Conservation (phyloP, 2,329 filamentous ascomycete species). For the Colletotrichum sp. region DNA sequence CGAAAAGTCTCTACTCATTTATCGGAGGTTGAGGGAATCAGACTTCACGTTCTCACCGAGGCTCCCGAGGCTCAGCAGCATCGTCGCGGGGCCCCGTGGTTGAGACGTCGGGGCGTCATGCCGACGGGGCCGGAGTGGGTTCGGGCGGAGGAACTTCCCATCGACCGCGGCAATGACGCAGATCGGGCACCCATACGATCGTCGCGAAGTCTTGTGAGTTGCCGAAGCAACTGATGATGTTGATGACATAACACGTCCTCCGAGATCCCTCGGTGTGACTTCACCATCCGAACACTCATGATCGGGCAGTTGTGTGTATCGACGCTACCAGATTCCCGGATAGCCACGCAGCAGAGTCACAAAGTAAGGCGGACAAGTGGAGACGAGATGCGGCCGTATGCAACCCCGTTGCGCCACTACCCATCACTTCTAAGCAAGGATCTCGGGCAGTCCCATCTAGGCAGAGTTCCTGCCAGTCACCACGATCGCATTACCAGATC, state of each 20-base stretch:
- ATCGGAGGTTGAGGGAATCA: neutral
- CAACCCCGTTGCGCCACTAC: neutral
- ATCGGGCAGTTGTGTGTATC: neutral
- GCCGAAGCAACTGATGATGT: neutral
- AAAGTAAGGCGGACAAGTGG: neutral
- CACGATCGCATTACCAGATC: neutral
- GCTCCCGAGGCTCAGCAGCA: neutral
- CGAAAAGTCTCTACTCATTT: neutral
- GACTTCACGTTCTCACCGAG: neutral
- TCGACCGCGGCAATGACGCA: neutral
- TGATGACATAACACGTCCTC: neutral
- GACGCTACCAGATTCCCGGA: neutral
- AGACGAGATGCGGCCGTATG: neutral
- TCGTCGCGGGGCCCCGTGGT: neutral
- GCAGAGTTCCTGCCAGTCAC: neutral
- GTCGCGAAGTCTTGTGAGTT: neutral
- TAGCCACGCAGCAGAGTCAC: neutral
- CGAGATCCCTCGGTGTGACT: neutral
- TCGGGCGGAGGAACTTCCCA: neutral
- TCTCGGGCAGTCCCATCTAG: neutral
- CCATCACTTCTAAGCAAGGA: neutral
- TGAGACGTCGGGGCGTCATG: neutral
- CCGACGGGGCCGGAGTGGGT: neutral
- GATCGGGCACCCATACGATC: neutral
- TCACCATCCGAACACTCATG: neutral